Base-by-base conservation (phyloP, 2,329 filamentous ascomycete species). In the Ascochyta clinopodiicola region DNA sequence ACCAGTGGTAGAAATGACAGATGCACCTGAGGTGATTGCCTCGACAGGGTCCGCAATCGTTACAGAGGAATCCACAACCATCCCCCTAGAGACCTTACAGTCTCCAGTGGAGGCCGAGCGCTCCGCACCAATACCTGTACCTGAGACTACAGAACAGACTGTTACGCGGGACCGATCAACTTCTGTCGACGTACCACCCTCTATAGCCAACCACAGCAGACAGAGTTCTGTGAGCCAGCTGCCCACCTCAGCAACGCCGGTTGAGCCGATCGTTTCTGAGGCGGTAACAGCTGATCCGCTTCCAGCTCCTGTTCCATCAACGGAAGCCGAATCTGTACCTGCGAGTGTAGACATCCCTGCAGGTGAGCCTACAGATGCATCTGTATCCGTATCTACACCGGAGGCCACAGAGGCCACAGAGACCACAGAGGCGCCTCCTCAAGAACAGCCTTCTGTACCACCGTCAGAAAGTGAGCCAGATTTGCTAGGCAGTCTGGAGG, bases 401-500 rank as follows among this genome's bases (percentile, higher is more conserved):
- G 45, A 56, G n/a, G 36, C 40, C 31, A 17, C 43, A n/a, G 46
- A 63, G 27, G 39, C 49, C 17, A 17, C 17, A 17, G 45, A 56
- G n/a, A 34, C 40, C 31, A 17, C 43, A n/a, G 46, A 63, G 31
- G 39, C 49, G 13, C 48, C 40, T 25, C 25, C 63, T 24, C 35
- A 51, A 12, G 61, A 62, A 25, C 49, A 61, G 31, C 35, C 53
- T 31, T 61, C 63, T 21, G 51, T 53, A 9, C 62, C 61, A 8
- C 57, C 68, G 31, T 69, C 75, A 17, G 75, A 76, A 34, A 72
- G 69, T 7, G 78, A 79, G 48, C 65, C 77, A 27, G 80, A 82
- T 68, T 62, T 82, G 29, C 66, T 82, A 25, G 79, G 78, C 32
- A 81, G 77, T 51, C 62, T 82, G 22, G 80, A 83, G 60, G 75